Percentiles rank a stretch among this genome's conserved stretches.
Evolutionary conservation across 2,329 filamentous ascomycete species (phyloP).

Genomic region (Penicillium sp.): DNA sequence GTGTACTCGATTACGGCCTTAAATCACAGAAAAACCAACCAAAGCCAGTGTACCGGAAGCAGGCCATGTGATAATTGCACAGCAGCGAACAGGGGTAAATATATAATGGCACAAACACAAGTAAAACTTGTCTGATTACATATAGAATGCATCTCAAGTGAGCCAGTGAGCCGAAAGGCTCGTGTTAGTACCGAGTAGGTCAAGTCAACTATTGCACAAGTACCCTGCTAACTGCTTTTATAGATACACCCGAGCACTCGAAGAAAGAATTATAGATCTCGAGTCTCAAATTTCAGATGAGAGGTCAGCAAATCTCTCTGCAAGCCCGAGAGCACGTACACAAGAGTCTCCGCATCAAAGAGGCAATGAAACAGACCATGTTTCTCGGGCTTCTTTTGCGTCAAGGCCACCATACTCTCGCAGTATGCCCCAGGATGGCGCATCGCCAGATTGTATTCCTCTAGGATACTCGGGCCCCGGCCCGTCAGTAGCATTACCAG

Average conservation of each 20-base stretch:
- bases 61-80: constrained; percentile 16
- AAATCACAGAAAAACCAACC: neutral
- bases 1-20: neutral
- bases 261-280: constrained; percentile 10
- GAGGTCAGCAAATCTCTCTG: neutral
- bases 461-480: neutral
- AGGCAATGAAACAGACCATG: neutral
- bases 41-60: constrained; percentile 9
- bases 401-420: neutral
- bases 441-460: neutral
- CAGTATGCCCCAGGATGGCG: neutral
- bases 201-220: too few species aligned
- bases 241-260: constrained; percentile 15
- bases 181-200: constrained; percentile 10
- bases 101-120: neutral
- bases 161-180: constrained; percentile 9
- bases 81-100: constrained; percentile 7
- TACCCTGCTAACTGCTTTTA: neutral
- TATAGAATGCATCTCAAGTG: constrained; percentile 12
- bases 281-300: constrained; percentile 9
- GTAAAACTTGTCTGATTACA: neutral
- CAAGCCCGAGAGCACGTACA: neutral
- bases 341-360: neutral
- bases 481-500: neutral
- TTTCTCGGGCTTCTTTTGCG: neutral